These are phyloP conservation scores for Venustampulla echinocandica DNA, from an alignment of 495 filamentous ascomycete species.

Conservation along the genomic window DNA sequence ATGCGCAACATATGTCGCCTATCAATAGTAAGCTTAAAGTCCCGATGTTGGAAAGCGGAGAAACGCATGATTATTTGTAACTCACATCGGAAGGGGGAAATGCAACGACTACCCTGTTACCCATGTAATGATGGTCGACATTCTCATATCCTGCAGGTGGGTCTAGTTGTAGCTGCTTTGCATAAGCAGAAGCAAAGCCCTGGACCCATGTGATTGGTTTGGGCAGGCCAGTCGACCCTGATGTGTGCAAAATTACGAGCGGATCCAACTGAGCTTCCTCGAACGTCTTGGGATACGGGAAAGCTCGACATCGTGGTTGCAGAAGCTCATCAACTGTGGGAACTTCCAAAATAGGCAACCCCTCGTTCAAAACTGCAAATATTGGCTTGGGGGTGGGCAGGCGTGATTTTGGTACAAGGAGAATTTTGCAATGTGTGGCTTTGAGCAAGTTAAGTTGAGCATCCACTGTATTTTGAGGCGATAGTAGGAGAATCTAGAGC, in stretches of 20 bases:
- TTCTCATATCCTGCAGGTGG: background rate
- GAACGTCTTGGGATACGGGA: conserved; percentile 20
- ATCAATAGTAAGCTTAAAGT: too few relatives aligned
- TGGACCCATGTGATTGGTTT: conserved; percentile 34
- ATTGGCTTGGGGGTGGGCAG: background rate
- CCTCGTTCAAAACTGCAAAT: background rate
- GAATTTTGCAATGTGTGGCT: background rate
- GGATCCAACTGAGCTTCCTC: conserved; percentile 29
- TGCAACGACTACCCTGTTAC: background rate
- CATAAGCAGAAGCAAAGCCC: conserved; percentile 4
- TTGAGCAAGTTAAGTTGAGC: background rate
- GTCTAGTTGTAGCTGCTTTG: background rate
- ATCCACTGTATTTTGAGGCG: background rate
- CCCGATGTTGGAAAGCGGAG: too few relatives aligned
- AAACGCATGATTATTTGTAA: too few relatives aligned
- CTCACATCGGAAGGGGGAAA: background rate
- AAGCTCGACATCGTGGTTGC: background rate
- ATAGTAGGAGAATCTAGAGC: background rate
- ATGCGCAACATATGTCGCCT: too few relatives aligned
- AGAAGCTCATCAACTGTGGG: background rate
- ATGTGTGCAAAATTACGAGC: conserved; percentile 47
- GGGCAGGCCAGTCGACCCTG: conserved; percentile 50
- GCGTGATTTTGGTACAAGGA: too few relatives aligned
- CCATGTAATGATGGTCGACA: background rate
- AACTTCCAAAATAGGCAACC: background rate